A percentile compares a stretch with the other conserved stretches of the same genome.
These are phyloP conservation scores for Endocladia muricata DNA, from an alignment of 31 red algal genomes.

Conservation along the genomic window DNA sequence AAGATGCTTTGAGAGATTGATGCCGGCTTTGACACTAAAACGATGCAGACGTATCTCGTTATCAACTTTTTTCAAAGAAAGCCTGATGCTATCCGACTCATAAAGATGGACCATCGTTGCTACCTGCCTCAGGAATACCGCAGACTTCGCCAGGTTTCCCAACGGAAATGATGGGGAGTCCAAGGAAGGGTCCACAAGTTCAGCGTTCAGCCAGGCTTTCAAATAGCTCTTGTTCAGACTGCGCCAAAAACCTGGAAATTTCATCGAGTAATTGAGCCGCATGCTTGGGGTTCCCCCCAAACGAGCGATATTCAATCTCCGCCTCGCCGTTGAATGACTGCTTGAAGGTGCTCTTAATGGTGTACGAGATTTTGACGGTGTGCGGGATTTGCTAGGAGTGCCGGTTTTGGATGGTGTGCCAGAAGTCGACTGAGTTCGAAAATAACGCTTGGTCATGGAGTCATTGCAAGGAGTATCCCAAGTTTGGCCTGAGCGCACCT, in stretches of 20 bases:
- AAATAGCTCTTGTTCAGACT: slow-evolving; percentile 21
- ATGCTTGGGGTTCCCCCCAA: slow-evolving; percentile 41
- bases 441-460: neutral
- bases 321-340: neutral
- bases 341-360: no score
- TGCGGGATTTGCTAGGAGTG: neutral
- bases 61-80: neutral
- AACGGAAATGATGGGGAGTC: neutral
- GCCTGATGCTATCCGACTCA: neutral
- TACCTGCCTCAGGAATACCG: slow-evolving; percentile 1
- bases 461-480: neutral
- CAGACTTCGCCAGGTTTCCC: neutral
- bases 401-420: neutral
- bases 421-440: neutral
- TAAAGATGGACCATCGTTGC: slow-evolving; percentile 19
- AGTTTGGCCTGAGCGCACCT: no score
- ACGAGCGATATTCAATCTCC: slow-evolving; percentile 1
- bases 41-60: neutral
- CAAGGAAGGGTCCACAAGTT: slow-evolving; percentile 24
- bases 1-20: slow-evolving; percentile 5
- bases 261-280: neutral
- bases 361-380: no score
- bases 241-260: slow-evolving; percentile 16
- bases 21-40: slow-evolving; percentile 3
- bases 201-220: slow-evolving; percentile 54